Conservation (phyloP, 352 stramenopile genomes). For the Globisporangium paddicum region DNA sequence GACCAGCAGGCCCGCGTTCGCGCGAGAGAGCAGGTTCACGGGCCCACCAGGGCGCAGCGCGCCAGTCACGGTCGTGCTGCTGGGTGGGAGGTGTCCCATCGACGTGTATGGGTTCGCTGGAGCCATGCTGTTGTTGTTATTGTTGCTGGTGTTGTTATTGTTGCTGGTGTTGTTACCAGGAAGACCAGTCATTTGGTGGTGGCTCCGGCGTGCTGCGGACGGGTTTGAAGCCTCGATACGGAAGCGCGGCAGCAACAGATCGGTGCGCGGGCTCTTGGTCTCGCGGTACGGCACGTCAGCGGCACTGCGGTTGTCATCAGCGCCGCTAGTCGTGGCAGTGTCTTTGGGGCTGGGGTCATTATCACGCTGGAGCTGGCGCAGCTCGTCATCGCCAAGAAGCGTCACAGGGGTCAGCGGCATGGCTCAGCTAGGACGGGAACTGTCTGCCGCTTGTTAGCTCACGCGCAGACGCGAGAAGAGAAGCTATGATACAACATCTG, state of each 20-base stretch:
- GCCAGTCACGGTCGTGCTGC: background rate
- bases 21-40: constrained; percentile 12
- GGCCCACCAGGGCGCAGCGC: constrained; percentile 19
- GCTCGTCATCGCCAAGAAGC: constrained; percentile 7
- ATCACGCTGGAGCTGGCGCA: background rate
- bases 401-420: constrained; percentile 10
- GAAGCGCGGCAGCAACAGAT: constrained; percentile 10
- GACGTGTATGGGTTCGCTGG: constrained; percentile 1
- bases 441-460: background rate
- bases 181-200: background rate
- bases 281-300: constrained; percentile 2
- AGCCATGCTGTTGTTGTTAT: too few relatives aligned
- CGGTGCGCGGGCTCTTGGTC: constrained; percentile 5
- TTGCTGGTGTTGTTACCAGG: background rate
- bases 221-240: background rate
- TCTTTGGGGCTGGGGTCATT: background rate
- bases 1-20: constrained; percentile 41
- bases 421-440: background rate
- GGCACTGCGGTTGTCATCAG: background rate
- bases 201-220: background rate
- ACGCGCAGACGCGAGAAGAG: background rate
- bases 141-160: too few relatives aligned
- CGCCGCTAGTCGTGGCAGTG: background rate
- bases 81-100: background rate
- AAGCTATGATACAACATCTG: background rate